Evolutionary conservation across 345 rosid genomes (phyloP).

Genomic region (Gossypium sturtianum): DNA sequence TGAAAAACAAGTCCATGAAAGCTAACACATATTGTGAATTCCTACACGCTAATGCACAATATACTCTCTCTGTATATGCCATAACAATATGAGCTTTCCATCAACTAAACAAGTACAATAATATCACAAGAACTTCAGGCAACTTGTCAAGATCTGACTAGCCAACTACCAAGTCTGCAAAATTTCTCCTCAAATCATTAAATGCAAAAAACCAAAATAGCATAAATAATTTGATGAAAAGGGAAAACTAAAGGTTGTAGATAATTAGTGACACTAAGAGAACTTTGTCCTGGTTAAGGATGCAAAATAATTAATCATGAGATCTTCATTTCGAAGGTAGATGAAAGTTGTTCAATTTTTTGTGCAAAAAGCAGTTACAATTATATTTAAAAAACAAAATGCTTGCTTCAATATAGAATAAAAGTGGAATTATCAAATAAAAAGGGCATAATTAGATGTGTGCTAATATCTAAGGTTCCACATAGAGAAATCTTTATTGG

Average conservation of each 20-base stretch:
- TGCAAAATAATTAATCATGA: background rate
- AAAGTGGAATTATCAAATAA: background rate
- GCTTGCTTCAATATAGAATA: background rate
- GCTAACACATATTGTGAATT: background rate
- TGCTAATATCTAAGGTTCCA: background rate
- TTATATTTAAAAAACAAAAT: background rate
- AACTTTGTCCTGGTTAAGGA: background rate
- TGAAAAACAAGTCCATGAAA: background rate
- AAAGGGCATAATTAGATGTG: background rate
- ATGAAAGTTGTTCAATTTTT: background rate
- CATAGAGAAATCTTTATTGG: background rate
- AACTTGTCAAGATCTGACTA: background rate
- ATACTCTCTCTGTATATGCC: background rate
- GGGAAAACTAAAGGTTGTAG: background rate
- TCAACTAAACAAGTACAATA: background rate
- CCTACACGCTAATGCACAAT: background rate
- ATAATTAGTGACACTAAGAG: background rate
- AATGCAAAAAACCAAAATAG: background rate
- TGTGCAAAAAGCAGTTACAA: background rate
- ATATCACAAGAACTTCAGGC: background rate
- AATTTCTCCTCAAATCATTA: background rate
- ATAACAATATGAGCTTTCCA: background rate
- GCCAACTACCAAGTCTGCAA: background rate
- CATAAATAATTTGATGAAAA: background rate
- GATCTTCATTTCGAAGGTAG: background rate